These are phyloP conservation scores for Amorphotheca resinae DNA, from an alignment of 495 filamentous ascomycete genomes.

Conservation along the genomic window DNA sequence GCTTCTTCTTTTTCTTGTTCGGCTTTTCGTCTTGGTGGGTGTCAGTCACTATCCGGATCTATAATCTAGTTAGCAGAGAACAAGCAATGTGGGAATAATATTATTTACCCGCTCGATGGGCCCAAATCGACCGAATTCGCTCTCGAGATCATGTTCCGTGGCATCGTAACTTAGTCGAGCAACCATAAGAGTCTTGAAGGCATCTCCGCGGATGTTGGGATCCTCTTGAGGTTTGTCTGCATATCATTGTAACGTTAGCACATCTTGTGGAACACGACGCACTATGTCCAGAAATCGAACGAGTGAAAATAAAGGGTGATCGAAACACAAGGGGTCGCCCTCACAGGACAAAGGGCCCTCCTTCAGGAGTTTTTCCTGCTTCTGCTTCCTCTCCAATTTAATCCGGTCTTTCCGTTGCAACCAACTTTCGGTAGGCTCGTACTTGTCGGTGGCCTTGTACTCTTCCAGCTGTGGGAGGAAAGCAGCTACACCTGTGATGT, in stretches of 20 bases:
- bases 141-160: constrained; percentile 79
- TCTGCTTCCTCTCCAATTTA: constrained; percentile 63
- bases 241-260: constrained; percentile 11
- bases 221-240: constrained; percentile 63
- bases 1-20: constrained; percentile 70
- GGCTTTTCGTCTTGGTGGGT: constrained; percentile 52
- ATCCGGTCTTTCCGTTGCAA: constrained; percentile 70
- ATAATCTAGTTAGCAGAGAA: constrained; percentile 8
- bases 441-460: constrained; percentile 60
- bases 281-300: constrained; percentile 8
- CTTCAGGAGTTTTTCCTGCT: constrained; percentile 45
- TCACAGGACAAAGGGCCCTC: constrained; percentile 61
- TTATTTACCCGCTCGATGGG: constrained; percentile 77
- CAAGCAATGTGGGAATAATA: constrained; percentile 2
- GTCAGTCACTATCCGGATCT: constrained; percentile 81
- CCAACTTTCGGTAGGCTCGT: constrained; percentile 83
- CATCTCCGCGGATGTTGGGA: constrained; percentile 77
- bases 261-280: constrained; percentile 1
- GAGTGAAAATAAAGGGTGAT: constrained; percentile 14
- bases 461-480: constrained; percentile 58
- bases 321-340: constrained; percentile 23
- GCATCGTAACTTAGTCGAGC: constrained; percentile 80
- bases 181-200: constrained; percentile 91
- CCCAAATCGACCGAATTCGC: constrained; percentile 89
- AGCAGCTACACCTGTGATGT: constrained; percentile 58